Base-by-base conservation (phyloP, 331 rosid species). In the Quercus tomentella region DNA sequence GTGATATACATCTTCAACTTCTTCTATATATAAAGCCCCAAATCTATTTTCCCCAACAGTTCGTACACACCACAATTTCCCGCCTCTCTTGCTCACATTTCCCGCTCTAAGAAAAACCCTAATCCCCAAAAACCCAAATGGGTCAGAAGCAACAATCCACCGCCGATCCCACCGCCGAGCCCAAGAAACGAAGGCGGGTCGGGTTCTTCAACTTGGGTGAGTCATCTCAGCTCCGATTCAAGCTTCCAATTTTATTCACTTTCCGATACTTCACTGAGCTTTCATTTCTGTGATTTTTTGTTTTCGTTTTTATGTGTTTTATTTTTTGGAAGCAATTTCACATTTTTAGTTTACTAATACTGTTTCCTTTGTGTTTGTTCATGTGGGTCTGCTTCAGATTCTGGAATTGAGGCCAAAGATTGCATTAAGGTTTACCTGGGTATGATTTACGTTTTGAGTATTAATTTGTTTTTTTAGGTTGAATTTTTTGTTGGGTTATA, bases 351-450 rank as follows among this genome's bases (percentile, higher is more conserved):
- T 79, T 62, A 78, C 72, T 20, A 45, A 15, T 12, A 6, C 15
- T 31, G 20, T 82, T 77, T 76, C 67, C 1, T 15, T 79, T 68
- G 28, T 63, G 5, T 35, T 43, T 72, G 65, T 30, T 54, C 58
- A 6, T 74, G 23, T 76, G 17, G 61, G 12, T 84, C 6, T 70
- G 56, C 54, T 60, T 78, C 85, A 93, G 97, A 91, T 93, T 61
- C 73, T 73, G 97, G 97, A 51, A 81, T 93, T 20, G 92, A 91
- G 56, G 94, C 94, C n/a, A 88, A 83, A 70, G 94, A 91, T 21
- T 93, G 97, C 85, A 88, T 93, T 75, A 80, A 80, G 82, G 89
- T 93, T 35, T 93, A 76, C 65, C 84, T 93, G 35, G 97, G 97
- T 93, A 91, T 15, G 86, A 37, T 25, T 26, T 26, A 31, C 30